A percentile compares a stretch with the other conserved stretches of the same genome.
Evolutionary conservation across 805 yeast species (phyloP).

Genomic region (Wickerhamomyces silvicola): DNA sequence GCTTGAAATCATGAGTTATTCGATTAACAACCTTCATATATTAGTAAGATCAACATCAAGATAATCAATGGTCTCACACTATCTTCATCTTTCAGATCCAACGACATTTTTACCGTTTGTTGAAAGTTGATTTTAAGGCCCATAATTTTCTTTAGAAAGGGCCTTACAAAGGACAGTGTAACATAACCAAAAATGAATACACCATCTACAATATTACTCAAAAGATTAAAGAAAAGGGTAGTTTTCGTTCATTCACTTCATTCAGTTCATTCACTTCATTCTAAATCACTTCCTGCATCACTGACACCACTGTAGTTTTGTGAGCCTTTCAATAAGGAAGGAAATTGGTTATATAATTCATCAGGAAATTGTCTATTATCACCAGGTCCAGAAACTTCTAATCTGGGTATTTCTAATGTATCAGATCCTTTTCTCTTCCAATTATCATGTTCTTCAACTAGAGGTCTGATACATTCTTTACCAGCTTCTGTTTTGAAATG

Average conservation of each 20-base stretch:
- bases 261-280: too few relatives aligned
- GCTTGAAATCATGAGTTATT: constrained; percentile 17
- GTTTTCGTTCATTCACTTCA: too few relatives aligned
- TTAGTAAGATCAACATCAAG: too few relatives aligned
- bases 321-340: constrained; percentile 6
- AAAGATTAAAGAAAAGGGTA: neutral
- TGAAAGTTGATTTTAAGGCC: neutral
- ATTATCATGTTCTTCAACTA: constrained; percentile 51
- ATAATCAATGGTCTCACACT: constrained; percentile 3
- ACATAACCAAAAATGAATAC: neutral
- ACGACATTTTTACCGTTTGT: neutral
- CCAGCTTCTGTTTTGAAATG: constrained; percentile 81
- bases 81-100: constrained; percentile 14
- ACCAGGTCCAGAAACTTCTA: constrained; percentile 1
- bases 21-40: constrained; percentile 14
- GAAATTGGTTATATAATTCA: constrained; percentile 18
- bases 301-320: constrained; percentile 1
- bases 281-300: too few relatives aligned
- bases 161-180: neutral
- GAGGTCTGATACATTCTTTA: constrained; percentile 59
- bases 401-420: constrained; percentile 10
- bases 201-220: neutral
- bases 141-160: neutral
- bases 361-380: constrained; percentile 9
- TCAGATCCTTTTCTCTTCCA: constrained; percentile 6